Conservation (phyloP, 495 filamentous ascomycete genomes). For the Penicillium herquei region DNA sequence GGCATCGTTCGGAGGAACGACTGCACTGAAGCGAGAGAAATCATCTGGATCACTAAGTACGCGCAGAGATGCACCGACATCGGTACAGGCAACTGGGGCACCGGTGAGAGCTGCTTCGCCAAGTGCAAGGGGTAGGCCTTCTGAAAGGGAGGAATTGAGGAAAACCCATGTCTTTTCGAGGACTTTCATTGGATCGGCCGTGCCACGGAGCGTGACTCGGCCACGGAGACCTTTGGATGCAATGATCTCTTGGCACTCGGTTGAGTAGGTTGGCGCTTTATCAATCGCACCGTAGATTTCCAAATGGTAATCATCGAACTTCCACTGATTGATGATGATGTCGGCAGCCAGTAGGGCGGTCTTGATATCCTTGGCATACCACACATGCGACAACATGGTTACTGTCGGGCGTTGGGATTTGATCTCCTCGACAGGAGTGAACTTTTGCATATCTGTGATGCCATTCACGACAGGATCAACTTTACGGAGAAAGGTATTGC, state of each 20-base stretch:
- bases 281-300: slow-evolving; percentile 64
- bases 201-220: slow-evolving; percentile 53
- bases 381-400: slow-evolving; percentile 63
- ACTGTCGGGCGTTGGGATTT: slow-evolving; percentile 58
- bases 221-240: slow-evolving; percentile 56
- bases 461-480: slow-evolving; percentile 69
- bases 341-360: slow-evolving; percentile 62
- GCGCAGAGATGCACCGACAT: slow-evolving; percentile 61
- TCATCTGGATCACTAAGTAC: slow-evolving; percentile 62
- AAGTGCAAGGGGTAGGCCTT: slow-evolving; percentile 64
- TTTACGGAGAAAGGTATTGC: slow-evolving; percentile 58
- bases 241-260: slow-evolving; percentile 61
- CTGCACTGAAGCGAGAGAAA: slow-evolving; percentile 57
- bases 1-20: slow-evolving; percentile 64
- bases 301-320: slow-evolving; percentile 61
- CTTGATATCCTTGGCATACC: slow-evolving; percentile 67
- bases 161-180: slow-evolving; percentile 64
- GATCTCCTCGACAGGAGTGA: slow-evolving; percentile 57
- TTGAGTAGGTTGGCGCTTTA: slow-evolving; percentile 58
- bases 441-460: slow-evolving; percentile 64
- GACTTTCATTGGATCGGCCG: slow-evolving; percentile 56
- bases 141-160: slow-evolving; percentile 65
- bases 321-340: slow-evolving; percentile 65
- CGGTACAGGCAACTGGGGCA: slow-evolving; percentile 63
- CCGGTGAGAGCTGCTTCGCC: slow-evolving; percentile 64